Conservation (phyloP, 768 basidiomycete species). For the Termitomyces sp. region DNA sequence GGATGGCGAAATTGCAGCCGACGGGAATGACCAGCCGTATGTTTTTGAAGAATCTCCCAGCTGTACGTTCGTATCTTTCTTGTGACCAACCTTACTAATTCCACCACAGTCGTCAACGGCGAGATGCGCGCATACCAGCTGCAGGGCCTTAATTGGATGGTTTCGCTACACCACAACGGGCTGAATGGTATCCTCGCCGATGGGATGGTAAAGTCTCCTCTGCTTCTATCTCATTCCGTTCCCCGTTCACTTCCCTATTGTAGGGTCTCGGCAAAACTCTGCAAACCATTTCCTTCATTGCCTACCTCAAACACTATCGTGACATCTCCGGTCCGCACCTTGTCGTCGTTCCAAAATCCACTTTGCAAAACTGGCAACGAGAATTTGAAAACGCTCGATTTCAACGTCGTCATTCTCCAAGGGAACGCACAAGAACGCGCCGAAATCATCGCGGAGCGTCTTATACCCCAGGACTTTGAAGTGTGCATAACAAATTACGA, state of each 20-base stretch:
- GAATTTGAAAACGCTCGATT: slow-evolving; percentile 87
- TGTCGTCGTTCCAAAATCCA: slow-evolving; percentile 97
- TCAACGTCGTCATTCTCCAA: slow-evolving; percentile 75
- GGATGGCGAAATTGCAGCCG: slow-evolving; percentile 73
- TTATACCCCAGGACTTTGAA: slow-evolving; percentile 87
- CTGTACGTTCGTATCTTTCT: slow-evolving; percentile 46
- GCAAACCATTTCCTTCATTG: slow-evolving; percentile 95
- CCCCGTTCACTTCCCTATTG: background rate
- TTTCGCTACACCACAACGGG: slow-evolving; percentile 92
- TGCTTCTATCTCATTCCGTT: background rate
- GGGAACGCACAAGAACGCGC: slow-evolving; percentile 89
- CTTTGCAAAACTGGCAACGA: slow-evolving; percentile 93
- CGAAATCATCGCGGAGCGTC: slow-evolving; percentile 68
- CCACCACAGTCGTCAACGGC: slow-evolving; percentile 71
- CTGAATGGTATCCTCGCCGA: slow-evolving; percentile 97
- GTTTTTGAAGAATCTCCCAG: slow-evolving; percentile 93
- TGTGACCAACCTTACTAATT: background rate
- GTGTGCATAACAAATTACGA: slow-evolving; percentile 96
- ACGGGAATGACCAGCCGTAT: slow-evolving; percentile 84
- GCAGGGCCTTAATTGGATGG: slow-evolving; percentile 97
- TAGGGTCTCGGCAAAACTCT: slow-evolving; percentile 97
- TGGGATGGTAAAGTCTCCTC: slow-evolving; percentile 64
- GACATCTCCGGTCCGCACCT: slow-evolving; percentile 81
- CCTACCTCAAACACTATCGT: slow-evolving; percentile 86
- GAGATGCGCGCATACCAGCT: slow-evolving; percentile 92